Evolutionary conservation across 2,329 filamentous ascomycete genomes (phyloP).

Genomic region (Talaromyces marneffei): DNA sequence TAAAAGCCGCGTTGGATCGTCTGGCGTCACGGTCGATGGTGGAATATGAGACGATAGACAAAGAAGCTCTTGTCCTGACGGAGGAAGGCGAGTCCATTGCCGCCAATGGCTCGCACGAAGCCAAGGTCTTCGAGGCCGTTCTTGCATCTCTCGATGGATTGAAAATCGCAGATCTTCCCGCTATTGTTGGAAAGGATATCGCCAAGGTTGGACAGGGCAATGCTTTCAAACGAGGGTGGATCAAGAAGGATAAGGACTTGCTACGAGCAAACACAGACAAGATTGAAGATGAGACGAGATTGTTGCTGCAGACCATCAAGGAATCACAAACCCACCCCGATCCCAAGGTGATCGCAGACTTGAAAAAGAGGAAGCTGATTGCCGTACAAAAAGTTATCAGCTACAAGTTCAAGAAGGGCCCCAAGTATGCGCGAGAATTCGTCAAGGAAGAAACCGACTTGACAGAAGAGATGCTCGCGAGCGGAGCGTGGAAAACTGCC

Average conservation of each 20-base stretch:
- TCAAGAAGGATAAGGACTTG: conserved; percentile 57
- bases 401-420: conserved; percentile 78
- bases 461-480: conserved; percentile 83
- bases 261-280: conserved; percentile 57
- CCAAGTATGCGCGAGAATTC: conserved; percentile 83
- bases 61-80: conserved; percentile 71
- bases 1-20: conserved; percentile 86
- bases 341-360: conserved; percentile 68
- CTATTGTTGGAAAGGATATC: conserved; percentile 42
- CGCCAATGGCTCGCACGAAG: conserved; percentile 72
- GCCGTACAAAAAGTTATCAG: conserved; percentile 75
- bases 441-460: conserved; percentile 91
- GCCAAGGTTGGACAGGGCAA: conserved; percentile 78
- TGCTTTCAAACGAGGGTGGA: conserved; percentile 73
- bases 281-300: conserved; percentile 72
- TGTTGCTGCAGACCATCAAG: conserved; percentile 68
- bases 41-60: conserved; percentile 74
- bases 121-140: conserved; percentile 72
- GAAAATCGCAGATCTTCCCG: conserved; percentile 65
- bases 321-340: conserved; percentile 64
- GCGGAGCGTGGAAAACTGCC: conserved; percentile 85
- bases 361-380: conserved; percentile 89
- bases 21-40: conserved; percentile 82
- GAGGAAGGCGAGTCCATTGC: conserved; percentile 67
- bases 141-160: conserved; percentile 69